Conservation (phyloP, 805 yeast species). For the Blastobotrys mokoenaii region DNA sequence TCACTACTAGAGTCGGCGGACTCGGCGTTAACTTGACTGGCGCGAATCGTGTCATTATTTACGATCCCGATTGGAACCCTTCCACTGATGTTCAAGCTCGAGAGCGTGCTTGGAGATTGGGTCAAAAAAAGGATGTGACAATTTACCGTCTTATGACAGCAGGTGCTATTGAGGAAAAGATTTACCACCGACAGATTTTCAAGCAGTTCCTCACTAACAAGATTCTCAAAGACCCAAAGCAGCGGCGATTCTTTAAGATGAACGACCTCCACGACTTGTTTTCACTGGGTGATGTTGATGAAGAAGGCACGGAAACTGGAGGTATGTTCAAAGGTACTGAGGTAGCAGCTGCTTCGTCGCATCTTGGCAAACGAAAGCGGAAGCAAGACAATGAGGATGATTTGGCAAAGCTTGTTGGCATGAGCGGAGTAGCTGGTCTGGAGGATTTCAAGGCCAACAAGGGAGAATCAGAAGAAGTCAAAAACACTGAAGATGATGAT, state of each 20-base stretch:
- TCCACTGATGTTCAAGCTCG: conserved; percentile 95
- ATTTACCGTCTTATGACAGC: conserved; percentile 89
- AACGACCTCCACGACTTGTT: conserved; percentile 88
- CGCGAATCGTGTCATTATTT: conserved; percentile 88
- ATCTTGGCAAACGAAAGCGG: conserved; percentile 11
- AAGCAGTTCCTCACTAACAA: conserved; percentile 90
- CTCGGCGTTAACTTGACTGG: conserved; percentile 91
- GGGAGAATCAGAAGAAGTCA: conserved; percentile 27
- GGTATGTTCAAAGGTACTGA: conserved; percentile 45
- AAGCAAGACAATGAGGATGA: conserved; percentile 47
- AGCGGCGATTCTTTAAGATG: conserved; percentile 83
- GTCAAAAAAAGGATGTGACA: conserved; percentile 86
- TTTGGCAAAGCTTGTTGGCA: conserved; percentile 50
- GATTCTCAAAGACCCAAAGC: conserved; percentile 91
- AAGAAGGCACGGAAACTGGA: conserved; percentile 57
- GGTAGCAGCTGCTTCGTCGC: conserved; percentile 4
- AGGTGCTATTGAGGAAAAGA: conserved; percentile 92
- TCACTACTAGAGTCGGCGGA: conserved; percentile 95
- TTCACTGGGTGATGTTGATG: conserved; percentile 61
- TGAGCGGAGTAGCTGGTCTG: conserved; percentile 66
- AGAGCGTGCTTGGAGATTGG: conserved; percentile 95
- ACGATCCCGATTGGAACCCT: conserved; percentile 98
- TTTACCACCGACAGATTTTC: conserved; percentile 93
- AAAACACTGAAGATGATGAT: conserved; percentile 34
- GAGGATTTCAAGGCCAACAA: conserved; percentile 51